phyloP scores from a whole-genome alignment of 345 rosid genomes.

The Salix udensis region DNA sequence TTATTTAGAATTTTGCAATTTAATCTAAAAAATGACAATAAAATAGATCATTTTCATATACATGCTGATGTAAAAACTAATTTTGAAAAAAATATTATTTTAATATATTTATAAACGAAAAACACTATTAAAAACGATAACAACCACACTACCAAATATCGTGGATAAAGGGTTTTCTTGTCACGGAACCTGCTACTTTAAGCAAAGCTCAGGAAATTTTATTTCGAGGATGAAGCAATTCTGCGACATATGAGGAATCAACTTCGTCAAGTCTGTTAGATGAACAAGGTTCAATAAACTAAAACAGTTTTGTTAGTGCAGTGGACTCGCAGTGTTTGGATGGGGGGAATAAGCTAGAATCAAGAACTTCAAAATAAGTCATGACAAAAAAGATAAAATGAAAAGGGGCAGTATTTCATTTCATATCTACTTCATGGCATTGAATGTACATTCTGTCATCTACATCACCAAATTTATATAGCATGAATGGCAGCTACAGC shows the following conservation, averaged over 20 bases:
- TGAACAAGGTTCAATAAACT: too few relatives aligned
- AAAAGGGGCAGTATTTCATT: not conserved
- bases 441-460: slow-evolving; percentile 9
- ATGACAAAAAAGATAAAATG: not conserved
- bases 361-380: not conserved
- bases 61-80: too few relatives aligned
- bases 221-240: slow-evolving; percentile 54
- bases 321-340: too few relatives aligned
- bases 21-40: too few relatives aligned
- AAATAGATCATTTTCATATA: too few relatives aligned
- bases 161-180: slow-evolving; percentile 55
- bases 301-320: too few relatives aligned
- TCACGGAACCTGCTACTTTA: slow-evolving; percentile 38
- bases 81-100: too few relatives aligned
- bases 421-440: not conserved
- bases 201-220: slow-evolving; percentile 54
- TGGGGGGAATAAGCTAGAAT: too few relatives aligned
- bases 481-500: not conserved
- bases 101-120: too few relatives aligned
- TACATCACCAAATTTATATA: not conserved
- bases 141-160: not conserved
- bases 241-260: slow-evolving; percentile 66
- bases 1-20: too few relatives aligned
- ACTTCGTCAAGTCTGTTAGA: slow-evolving; percentile 57
- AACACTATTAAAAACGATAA: too few relatives aligned